Percentiles rank a stretch among this genome's conserved stretches.
phyloP scores from a whole-genome alignment of 2,329 filamentous ascomycete species.

The Verruconis gallopava region DNA sequence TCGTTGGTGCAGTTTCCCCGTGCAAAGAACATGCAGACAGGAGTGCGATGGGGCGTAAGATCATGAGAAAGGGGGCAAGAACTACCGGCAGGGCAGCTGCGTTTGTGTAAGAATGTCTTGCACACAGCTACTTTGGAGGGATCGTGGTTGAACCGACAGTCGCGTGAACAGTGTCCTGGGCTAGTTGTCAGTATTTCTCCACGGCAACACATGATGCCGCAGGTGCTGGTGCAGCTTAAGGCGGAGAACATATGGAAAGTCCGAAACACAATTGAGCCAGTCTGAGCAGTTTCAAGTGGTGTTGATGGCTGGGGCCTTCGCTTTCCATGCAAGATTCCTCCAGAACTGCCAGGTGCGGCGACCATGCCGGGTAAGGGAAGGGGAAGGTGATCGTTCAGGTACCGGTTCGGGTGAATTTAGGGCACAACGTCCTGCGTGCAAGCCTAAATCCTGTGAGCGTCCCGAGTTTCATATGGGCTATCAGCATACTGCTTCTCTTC shows the following conservation, averaged over 20 bases:
- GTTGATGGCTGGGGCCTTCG: too few species aligned
- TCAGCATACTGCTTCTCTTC: conserved; percentile 3
- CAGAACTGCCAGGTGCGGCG: too few species aligned
- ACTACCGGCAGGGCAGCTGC: conserved; percentile 62
- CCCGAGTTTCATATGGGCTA: neutral
- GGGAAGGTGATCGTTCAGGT: too few species aligned
- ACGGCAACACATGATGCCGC: neutral
- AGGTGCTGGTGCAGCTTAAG: too few species aligned
- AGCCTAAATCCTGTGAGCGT: neutral
- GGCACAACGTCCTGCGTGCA: conserved; percentile 5
- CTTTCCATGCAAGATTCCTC: too few species aligned
- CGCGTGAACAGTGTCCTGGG: conserved; percentile 27
- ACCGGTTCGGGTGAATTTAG: conserved; percentile 7
- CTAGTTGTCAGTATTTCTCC: conserved; percentile 4
- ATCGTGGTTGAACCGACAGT: conserved; percentile 74
- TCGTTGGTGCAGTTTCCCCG: conserved; percentile 81
- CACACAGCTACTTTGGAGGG: conserved; percentile 78
- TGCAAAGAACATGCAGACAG: conserved; percentile 79
- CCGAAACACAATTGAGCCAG: too few species aligned
- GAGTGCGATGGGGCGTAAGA: conserved; percentile 67
- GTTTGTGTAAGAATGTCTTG: conserved; percentile 72
- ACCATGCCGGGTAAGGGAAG: too few species aligned
- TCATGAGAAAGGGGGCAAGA: conserved; percentile 88
- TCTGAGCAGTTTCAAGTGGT: too few species aligned
- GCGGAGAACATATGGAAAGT: too few species aligned